These are phyloP conservation scores for Furculomyces boomerangus DNA, from an alignment of 371 early-diverging fungal species.

Conservation along the genomic window DNA sequence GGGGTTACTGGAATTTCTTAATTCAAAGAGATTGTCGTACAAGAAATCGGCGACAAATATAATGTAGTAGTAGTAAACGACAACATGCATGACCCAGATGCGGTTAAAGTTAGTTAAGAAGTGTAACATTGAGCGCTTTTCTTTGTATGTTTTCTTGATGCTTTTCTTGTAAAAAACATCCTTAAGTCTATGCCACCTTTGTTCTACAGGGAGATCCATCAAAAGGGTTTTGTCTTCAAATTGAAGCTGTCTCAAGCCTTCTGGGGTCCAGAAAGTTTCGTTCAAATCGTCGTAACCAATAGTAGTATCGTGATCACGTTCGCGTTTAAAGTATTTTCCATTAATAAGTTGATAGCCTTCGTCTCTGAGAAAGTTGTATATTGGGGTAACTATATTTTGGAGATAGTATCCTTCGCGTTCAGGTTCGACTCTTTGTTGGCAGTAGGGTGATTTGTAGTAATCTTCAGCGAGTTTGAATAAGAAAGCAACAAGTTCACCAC, in stretches of 20 bases:
- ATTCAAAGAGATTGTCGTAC: conserved; percentile 29
- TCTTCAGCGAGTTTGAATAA: conserved; percentile 51
- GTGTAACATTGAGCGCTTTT: conserved; percentile 70
- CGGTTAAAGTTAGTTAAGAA: conserved; percentile 69
- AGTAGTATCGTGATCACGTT: conserved; percentile 57
- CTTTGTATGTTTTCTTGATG: conserved; percentile 71
- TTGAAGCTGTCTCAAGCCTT: conserved; percentile 37
- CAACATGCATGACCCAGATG: conserved; percentile 72
- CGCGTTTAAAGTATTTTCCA: conserved; percentile 52
- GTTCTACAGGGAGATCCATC: conserved; percentile 36
- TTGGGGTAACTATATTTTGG: conserved; percentile 45
- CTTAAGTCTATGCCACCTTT: conserved; percentile 41
- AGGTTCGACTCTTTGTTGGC: conserved; percentile 24
- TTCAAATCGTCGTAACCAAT: conserved; percentile 85
- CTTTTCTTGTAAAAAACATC: conserved; percentile 51
- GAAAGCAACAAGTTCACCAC: conserved; percentile 67
- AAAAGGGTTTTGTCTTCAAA: conserved; percentile 34
- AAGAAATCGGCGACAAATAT: conserved; percentile 51
- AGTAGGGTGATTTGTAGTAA: conserved; percentile 23
- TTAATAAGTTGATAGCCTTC: conserved; percentile 52
- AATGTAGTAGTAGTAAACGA: conserved; percentile 66
- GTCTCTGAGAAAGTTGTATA: conserved; percentile 59
- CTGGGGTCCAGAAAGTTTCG: conserved; percentile 67
- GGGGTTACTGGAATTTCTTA: conserved; percentile 13
- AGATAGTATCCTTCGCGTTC: conserved; percentile 52